phyloP scores from a whole-genome alignment of 2,329 filamentous ascomycete genomes.

The Fusarium acutatum region DNA sequence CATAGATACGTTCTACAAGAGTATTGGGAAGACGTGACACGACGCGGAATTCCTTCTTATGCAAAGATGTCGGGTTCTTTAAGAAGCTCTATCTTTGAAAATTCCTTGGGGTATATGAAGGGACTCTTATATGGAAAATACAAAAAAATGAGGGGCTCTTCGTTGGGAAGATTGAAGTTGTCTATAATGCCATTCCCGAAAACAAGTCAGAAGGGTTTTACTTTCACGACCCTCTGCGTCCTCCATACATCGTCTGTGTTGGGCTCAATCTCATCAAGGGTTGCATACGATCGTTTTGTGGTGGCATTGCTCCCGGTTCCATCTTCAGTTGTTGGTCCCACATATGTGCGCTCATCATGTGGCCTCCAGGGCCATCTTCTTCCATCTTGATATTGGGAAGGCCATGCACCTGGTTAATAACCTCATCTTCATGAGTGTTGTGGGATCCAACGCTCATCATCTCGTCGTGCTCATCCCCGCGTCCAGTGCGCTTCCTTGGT shows the following conservation, averaged over 20 bases:
- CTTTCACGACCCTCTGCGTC: slow-evolving; percentile 32
- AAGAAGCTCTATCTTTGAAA: slow-evolving; percentile 18
- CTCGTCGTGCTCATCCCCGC: slow-evolving; percentile 47
- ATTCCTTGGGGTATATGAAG: slow-evolving; percentile 38
- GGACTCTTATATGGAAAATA: slow-evolving; percentile 23
- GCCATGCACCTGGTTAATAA: slow-evolving; percentile 47
- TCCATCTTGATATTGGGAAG: slow-evolving; percentile 40
- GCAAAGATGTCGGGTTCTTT: slow-evolving; percentile 4
- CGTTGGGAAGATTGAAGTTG: slow-evolving; percentile 47
- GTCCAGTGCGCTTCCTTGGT: slow-evolving; percentile 39
- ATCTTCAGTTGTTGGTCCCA: slow-evolving; percentile 46
- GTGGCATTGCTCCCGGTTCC: slow-evolving; percentile 35
- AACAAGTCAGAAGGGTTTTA: not conserved
- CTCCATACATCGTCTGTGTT: slow-evolving; percentile 33
- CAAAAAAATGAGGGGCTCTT: slow-evolving; percentile 41
- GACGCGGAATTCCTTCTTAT: not conserved
- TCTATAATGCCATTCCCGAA: slow-evolving; percentile 40
- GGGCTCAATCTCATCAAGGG: slow-evolving; percentile 36
- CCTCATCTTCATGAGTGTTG: slow-evolving; percentile 46
- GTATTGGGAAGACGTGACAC: not conserved
- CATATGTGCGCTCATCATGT: slow-evolving; percentile 42
- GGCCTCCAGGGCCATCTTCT: slow-evolving; percentile 32
- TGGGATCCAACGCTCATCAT: slow-evolving; percentile 49
- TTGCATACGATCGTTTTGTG: slow-evolving; percentile 33
- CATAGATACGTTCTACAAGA: not conserved